Conservation (phyloP, 805 yeast genomes). For the Isabelozyma pseudorhagii region DNA sequence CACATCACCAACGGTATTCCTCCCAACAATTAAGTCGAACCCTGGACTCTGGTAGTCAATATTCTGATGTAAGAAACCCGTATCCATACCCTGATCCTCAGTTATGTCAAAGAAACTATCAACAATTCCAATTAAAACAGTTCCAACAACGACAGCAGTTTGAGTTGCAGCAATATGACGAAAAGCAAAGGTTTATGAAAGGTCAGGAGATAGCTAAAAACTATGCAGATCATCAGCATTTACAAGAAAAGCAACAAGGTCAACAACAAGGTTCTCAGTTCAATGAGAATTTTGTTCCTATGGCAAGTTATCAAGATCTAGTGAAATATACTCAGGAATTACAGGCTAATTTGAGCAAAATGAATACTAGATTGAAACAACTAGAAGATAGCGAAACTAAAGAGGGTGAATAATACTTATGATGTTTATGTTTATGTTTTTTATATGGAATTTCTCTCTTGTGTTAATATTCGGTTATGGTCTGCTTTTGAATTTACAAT, state of each 20-base stretch:
- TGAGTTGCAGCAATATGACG: background rate
- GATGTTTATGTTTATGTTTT: background rate
- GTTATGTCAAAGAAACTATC: background rate
- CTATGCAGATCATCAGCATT: background rate
- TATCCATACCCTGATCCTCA: background rate
- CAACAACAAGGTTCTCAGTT: background rate
- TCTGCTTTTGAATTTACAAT: too few relatives aligned
- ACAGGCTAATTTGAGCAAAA: slow-evolving; percentile 22
- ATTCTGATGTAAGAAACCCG: background rate
- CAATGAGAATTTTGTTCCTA: slow-evolving; percentile 17
- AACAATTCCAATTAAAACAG: background rate
- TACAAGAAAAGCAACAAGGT: background rate
- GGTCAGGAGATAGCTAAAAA: background rate
- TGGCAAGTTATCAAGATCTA: slow-evolving; percentile 31
- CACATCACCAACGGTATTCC: background rate
- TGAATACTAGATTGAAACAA: slow-evolving; percentile 22
- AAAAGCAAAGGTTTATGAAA: background rate
- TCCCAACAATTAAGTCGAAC: background rate
- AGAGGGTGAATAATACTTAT: slow-evolving; percentile 2
- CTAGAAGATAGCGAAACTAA: slow-evolving; percentile 22
- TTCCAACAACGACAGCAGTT: background rate
- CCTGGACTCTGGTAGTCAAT: too few relatives aligned
- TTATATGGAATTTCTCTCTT: background rate
- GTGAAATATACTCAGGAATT: slow-evolving; percentile 29
- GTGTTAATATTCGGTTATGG: background rate